phyloP scores from a whole-genome alignment of 2,329 filamentous ascomycete species.

The Orbilia oligospora region DNA sequence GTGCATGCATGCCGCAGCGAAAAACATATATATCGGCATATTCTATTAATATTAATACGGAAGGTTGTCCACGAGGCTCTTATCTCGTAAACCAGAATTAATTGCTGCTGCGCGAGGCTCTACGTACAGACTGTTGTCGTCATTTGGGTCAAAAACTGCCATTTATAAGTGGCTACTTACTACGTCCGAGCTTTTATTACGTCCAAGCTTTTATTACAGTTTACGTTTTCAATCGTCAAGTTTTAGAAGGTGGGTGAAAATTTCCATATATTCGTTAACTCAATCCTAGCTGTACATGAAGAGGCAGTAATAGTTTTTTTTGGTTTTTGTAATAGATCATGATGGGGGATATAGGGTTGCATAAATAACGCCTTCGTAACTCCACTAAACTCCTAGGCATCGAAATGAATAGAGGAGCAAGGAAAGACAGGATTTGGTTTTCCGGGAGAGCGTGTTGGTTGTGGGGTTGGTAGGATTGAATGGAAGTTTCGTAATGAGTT shows the following conservation, averaged over 20 bases:
- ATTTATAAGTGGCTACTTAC: too few species aligned
- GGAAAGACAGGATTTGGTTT: constrained; percentile 22
- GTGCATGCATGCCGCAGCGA: too few species aligned
- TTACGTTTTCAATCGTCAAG: not conserved
- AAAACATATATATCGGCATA: too few species aligned
- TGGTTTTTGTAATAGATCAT: not conserved
- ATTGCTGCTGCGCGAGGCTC: too few species aligned
- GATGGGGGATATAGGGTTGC: constrained; percentile 3
- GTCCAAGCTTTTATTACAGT: too few species aligned
- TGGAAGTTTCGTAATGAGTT: constrained; percentile 42
- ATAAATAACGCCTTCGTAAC: constrained; percentile 42
- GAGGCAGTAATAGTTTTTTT: constrained; percentile 11
- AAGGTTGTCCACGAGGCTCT: not conserved
- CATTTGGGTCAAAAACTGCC: too few species aligned
- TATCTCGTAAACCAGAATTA: too few species aligned
- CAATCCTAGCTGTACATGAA: constrained; percentile 36
- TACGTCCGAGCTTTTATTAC: too few species aligned
- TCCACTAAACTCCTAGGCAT: constrained; percentile 33
- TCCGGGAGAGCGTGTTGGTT: constrained; percentile 6
- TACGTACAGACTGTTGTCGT: too few species aligned
- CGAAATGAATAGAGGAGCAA: constrained; percentile 17
- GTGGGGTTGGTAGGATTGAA: constrained; percentile 27
- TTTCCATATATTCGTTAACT: constrained; percentile 15
- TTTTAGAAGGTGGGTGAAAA: not conserved
- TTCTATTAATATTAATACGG: too few species aligned